Base-by-base conservation (phyloP, 768 basidiomycete genomes). In the Roridomyces roridus region DNA sequence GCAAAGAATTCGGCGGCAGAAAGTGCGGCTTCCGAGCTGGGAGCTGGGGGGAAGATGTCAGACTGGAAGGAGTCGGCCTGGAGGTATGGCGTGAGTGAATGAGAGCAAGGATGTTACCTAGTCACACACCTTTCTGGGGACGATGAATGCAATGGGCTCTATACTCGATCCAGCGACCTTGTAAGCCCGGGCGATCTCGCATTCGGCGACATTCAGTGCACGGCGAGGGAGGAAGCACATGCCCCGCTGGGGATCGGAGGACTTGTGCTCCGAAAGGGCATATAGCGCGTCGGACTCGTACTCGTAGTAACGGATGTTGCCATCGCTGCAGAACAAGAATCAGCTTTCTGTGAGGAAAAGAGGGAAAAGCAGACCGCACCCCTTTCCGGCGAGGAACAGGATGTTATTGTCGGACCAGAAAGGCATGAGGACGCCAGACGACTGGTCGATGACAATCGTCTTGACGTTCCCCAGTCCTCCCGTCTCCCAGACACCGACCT, bases 271-370 rank as follows among this genome's bases (percentile, higher is more conserved):
- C 18, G 87, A 78, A 5, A 94, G 80, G 17, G 84, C 72, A 74
- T 85, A 81, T 18, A 98, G 80, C 43, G 86, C 80, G 74, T 98
- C 96, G 28, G 82, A 84, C 66, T 97, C 96, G 73, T 89, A 95
- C 71, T 99, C 97, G 72, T 89, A 98, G 81, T 93, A 96, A n/a
- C 96, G 88, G 60, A 98, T 88, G 70, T 99, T 99, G 25, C 96
- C 96, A 67, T 99, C 96, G 36, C 94, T 92, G 68, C 37, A 35
- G 26, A 51, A 21, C 7, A 23, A 39, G 9, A 42, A 18, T 35
- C 20, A 44, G 31, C 10, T 15, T 3, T 34, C 10, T 34, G 31
- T 34, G 7, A 15, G 24, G 10, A 44, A 49, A 44, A 49, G 41
- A 12, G 23, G 31, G 26, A 23, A 43, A 46, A 21, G 20, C 37